Evolutionary conservation across 2,329 filamentous ascomycete genomes (phyloP).

Genomic region (Zymoseptoria passerinii): DNA sequence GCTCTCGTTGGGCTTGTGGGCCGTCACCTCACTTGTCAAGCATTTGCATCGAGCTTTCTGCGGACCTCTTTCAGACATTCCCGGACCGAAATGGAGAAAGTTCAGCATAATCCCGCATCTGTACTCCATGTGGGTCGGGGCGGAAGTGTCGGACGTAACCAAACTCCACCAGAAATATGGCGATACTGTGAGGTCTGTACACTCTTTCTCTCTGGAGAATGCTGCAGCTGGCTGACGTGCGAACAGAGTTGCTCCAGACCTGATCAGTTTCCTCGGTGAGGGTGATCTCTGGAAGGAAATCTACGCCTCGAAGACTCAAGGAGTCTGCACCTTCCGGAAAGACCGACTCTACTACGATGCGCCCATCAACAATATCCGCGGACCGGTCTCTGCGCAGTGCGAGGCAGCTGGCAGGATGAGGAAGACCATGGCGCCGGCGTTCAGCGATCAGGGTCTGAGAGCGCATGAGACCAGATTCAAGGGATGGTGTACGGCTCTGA

Average conservation of each 20-base stretch:
- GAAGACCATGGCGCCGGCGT: constrained; percentile 19
- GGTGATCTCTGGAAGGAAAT: constrained; percentile 16
- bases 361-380: constrained; percentile 9
- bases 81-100: constrained; percentile 30
- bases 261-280: constrained; percentile 29
- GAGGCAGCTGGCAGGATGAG: constrained; percentile 36
- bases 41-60: constrained; percentile 34
- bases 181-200: constrained; percentile 29
- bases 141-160: constrained; percentile 5
- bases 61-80: constrained; percentile 36
- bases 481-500: constrained; percentile 16
- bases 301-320: constrained; percentile 15
- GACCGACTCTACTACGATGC: constrained; percentile 9
- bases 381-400: constrained; percentile 14
- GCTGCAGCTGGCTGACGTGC: constrained; percentile 22
- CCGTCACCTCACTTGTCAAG: background rate
- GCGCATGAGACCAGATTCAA: constrained; percentile 22
- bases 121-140: constrained; percentile 8
- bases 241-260: constrained; percentile 31
- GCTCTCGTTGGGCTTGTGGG: background rate
- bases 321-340: constrained; percentile 9
- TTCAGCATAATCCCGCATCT: constrained; percentile 13
- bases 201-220: constrained; percentile 32
- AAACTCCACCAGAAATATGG: constrained; percentile 32
- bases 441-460: constrained; percentile 22